Evolutionary conservation across 306 rosid genomes (phyloP).

Genomic region (Cicer yamashitae): DNA sequence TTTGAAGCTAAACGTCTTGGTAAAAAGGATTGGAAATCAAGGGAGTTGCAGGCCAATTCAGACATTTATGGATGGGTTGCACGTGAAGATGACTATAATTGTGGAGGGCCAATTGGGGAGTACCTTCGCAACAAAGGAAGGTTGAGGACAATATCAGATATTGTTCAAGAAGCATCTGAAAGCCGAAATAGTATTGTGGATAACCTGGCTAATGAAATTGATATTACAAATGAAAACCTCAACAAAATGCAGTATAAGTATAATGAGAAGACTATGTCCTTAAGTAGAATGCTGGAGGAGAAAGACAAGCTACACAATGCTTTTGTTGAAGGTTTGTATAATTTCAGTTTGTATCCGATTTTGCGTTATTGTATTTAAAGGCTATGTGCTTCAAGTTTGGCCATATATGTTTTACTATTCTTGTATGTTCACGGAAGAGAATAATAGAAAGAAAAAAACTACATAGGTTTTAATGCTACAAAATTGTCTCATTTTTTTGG

Average conservation of each 20-base stretch:
- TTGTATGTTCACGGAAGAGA: slow-evolving; percentile 10
- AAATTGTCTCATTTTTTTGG: slow-evolving; percentile 26
- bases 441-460: background rate
- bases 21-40: slow-evolving; percentile 72
- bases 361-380: background rate
- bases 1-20: slow-evolving; percentile 60
- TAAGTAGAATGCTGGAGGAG: slow-evolving; percentile 76
- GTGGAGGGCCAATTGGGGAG: slow-evolving; percentile 71
- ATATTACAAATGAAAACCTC: slow-evolving; percentile 66
- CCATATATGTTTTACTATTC: background rate
- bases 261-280: slow-evolving; percentile 65
- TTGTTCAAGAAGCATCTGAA: slow-evolving; percentile 68
- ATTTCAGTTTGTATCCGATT: background rate
- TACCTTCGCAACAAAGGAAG: slow-evolving; percentile 78
- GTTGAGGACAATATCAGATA: slow-evolving; percentile 77
- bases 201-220: slow-evolving; percentile 64
- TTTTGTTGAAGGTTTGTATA: slow-evolving; percentile 13
- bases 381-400: slow-evolving; percentile 6
- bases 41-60: slow-evolving; percentile 46
- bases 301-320: slow-evolving; percentile 70
- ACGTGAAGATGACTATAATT: slow-evolving; percentile 70
- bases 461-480: background rate
- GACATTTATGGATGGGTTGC: slow-evolving; percentile 88
- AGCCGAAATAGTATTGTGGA: slow-evolving; percentile 63
- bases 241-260: slow-evolving; percentile 64